phyloP scores from a whole-genome alignment of 2,329 filamentous ascomycete species.

The Pseudocercospora vitis region DNA sequence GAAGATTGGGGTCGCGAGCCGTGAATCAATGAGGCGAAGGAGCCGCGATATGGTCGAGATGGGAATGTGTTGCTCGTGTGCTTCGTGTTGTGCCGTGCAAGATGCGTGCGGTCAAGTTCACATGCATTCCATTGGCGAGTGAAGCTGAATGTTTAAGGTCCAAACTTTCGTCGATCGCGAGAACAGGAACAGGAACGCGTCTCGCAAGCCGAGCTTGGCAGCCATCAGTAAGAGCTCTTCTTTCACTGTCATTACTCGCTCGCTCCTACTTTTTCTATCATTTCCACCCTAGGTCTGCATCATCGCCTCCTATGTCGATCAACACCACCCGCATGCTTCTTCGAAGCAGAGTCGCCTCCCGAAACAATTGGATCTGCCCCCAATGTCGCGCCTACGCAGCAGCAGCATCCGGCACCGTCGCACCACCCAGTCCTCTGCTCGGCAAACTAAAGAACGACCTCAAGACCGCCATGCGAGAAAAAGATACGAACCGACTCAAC shows the following conservation, averaged over 20 bases:
- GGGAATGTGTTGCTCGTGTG: background rate
- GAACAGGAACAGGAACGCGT: background rate
- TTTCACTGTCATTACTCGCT: background rate
- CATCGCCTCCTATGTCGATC: constrained; percentile 25
- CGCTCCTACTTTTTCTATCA: constrained; percentile 8
- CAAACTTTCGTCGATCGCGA: constrained; percentile 4
- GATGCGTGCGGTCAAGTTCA: background rate
- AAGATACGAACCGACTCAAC: constrained; percentile 59
- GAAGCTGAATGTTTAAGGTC: background rate
- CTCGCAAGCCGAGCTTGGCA: background rate
- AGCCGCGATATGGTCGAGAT: background rate
- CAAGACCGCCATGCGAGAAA: constrained; percentile 50
- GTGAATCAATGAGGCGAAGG: background rate
- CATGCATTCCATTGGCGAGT: too few species aligned
- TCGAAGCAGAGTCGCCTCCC: constrained; percentile 17
- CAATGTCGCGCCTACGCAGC: constrained; percentile 32
- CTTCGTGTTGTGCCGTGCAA: background rate
- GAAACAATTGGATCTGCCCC: constrained; percentile 25
- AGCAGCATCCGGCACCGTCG: constrained; percentile 26
- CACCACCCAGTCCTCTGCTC: constrained; percentile 43
- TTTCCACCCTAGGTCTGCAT: background rate
- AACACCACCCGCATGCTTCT: constrained; percentile 21
- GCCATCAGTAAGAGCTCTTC: background rate
- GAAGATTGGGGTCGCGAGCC: background rate
- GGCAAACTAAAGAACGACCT: constrained; percentile 48